A percentile compares a stretch with the other conserved stretches of the same genome.
These are phyloP conservation scores for Globisporangium cederbergense DNA, from an alignment of 352 stramenopile species.

Conservation along the genomic window DNA sequence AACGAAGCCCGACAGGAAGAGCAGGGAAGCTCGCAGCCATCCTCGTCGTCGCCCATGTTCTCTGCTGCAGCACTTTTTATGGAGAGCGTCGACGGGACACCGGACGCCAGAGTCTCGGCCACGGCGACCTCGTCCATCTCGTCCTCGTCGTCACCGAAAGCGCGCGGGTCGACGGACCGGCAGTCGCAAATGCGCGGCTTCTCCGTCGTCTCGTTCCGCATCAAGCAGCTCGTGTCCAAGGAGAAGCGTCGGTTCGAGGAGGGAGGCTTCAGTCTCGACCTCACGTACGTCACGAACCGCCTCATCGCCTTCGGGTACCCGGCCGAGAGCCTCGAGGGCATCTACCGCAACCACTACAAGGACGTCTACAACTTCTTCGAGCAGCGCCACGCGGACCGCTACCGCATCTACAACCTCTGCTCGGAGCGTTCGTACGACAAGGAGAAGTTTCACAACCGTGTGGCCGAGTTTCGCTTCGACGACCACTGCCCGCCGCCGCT, in stretches of 20 bases:
- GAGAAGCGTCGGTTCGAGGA: slow-evolving; percentile 86
- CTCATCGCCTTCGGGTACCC: slow-evolving; percentile 91
- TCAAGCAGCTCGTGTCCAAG: slow-evolving; percentile 88
- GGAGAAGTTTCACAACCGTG: slow-evolving; percentile 73
- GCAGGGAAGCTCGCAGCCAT: neutral
- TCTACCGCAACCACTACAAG: slow-evolving; percentile 89
- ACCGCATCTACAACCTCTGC: slow-evolving; percentile 92
- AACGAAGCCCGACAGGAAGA: neutral
- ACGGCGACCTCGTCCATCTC: neutral
- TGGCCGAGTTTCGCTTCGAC: slow-evolving; percentile 81
- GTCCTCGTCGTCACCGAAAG: slow-evolving; percentile 9
- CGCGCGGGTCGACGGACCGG: slow-evolving; percentile 9
- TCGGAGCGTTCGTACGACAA: slow-evolving; percentile 81
- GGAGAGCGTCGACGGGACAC: neutral
- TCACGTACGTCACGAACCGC: slow-evolving; percentile 87
- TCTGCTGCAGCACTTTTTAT: neutral
- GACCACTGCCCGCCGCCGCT: slow-evolving; percentile 85
- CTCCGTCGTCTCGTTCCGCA: slow-evolving; percentile 44
- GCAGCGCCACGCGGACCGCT: slow-evolving; percentile 64
- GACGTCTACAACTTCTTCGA: slow-evolving; percentile 91
- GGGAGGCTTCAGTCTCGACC: slow-evolving; percentile 90
- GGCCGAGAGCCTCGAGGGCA: slow-evolving; percentile 78
- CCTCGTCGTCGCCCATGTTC: neutral
- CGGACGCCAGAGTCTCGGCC: neutral
- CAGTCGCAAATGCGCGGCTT: slow-evolving; percentile 38